Conservation (phyloP, 768 basidiomycete genomes). For the Phlebiopsis gigantea region DNA sequence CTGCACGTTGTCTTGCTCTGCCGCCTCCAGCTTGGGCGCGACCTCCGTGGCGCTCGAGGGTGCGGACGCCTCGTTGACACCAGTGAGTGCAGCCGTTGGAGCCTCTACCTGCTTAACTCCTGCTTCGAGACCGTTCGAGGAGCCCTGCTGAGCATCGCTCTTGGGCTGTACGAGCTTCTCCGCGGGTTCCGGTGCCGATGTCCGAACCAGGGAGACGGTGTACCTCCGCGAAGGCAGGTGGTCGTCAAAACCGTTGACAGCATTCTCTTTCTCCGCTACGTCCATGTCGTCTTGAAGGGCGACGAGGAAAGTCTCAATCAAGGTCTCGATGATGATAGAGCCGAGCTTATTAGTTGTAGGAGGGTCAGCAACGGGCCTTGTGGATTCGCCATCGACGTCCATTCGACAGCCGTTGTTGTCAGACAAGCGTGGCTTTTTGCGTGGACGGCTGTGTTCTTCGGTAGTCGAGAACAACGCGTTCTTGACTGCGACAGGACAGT, state of each 20-base stretch:
- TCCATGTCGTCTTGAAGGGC: slow-evolving; percentile 15
- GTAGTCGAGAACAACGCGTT: slow-evolving; percentile 18
- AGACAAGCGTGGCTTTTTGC: slow-evolving; percentile 14
- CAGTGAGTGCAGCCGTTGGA: too few species aligned
- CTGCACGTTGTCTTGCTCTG: too few species aligned
- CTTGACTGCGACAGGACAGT: slow-evolving; percentile 23
- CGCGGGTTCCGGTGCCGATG: neutral
- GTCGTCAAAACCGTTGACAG: slow-evolving; percentile 8
- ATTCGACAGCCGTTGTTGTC: neutral
- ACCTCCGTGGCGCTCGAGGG: neutral
- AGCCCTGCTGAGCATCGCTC: neutral
- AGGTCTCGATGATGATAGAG: slow-evolving; percentile 24
- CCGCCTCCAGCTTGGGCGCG: too few species aligned
- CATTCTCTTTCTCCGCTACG: slow-evolving; percentile 11
- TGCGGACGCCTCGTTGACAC: neutral
- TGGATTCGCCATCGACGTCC: slow-evolving; percentile 6
- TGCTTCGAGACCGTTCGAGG: neutral
- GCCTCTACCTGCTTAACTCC: neutral
- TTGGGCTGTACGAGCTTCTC: neutral
- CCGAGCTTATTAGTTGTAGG: neutral
- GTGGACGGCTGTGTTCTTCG: slow-evolving; percentile 1
- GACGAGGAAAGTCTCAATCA: slow-evolving; percentile 25
- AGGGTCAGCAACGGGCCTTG: neutral
- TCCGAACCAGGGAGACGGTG: neutral
- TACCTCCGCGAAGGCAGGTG: slow-evolving; percentile 11